phyloP scores from a whole-genome alignment of 2,329 filamentous ascomycete species.

The Xylariaceae sp. region DNA sequence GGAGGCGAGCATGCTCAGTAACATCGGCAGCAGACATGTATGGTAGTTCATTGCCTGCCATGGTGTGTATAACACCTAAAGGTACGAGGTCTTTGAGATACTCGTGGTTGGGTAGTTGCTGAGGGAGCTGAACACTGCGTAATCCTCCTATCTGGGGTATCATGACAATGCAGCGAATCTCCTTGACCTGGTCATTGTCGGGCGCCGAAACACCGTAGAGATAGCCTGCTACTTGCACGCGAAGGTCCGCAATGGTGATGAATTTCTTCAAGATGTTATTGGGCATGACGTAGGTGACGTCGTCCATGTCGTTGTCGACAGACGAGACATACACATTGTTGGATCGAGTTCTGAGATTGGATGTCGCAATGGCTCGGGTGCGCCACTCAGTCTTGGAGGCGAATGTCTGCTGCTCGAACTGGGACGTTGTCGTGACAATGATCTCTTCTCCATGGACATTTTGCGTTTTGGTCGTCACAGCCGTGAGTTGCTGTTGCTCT shows the following conservation, averaged over 20 bases:
- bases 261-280: slow-evolving; percentile 99
- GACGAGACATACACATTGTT: slow-evolving; percentile 99
- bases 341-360: slow-evolving; percentile 85
- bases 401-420: slow-evolving; percentile 96
- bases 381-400: slow-evolving; percentile 99
- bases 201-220: slow-evolving; percentile 88
- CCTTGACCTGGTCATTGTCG: slow-evolving; percentile 96
- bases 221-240: slow-evolving; percentile 94
- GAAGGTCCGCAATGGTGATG: slow-evolving; percentile 93
- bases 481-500: slow-evolving; percentile 92
- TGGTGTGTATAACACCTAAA: slow-evolving; percentile 90
- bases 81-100: slow-evolving; percentile 84
- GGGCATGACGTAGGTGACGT: slow-evolving; percentile 96
- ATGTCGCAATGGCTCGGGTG: slow-evolving; percentile 91
- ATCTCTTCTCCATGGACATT: slow-evolving; percentile 97
- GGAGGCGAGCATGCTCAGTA: slow-evolving; percentile 86
- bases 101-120: slow-evolving; percentile 87
- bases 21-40: slow-evolving; percentile 97
- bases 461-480: slow-evolving; percentile 96
- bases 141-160: slow-evolving; percentile 93
- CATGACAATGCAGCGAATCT: slow-evolving; percentile 95
- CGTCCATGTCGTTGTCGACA: slow-evolving; percentile 85
- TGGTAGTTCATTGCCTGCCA: slow-evolving; percentile 87
- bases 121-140: slow-evolving; percentile 84
- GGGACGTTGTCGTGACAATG: slow-evolving; percentile 94